Evolutionary conservation across 176 grass and related monocot species (phyloP), one percentile per base, ranked within the genome.

Genomic region (barley (Hordeum vulgare)): DNA sequence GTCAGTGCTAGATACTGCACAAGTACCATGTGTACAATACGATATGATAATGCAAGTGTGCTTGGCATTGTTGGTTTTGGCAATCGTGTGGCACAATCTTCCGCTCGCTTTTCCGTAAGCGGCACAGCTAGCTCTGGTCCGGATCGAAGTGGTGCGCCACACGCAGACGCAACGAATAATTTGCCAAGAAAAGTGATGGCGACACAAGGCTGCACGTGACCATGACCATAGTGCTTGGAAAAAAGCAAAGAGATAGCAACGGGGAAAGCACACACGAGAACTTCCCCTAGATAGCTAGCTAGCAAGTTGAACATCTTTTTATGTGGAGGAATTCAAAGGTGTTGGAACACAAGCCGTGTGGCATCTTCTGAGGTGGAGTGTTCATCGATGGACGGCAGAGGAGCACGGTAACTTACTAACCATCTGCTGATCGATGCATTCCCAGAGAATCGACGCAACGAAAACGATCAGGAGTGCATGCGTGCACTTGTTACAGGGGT

Each of bases 161-260:
- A 59, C 67, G 28, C 27, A 90, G 64, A 86, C 58, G 84, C 37
- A 90, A 86, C 5, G 79, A 86, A 83, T 86, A 86, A 66, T 71
- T 81, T n/a, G 14, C 5, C 13, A 41, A 18, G 2, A 54, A 56
- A 79, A 74, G 80, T 24, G 56, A 83, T 13, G 8, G 75, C 10
- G 41, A 15, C 11, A 67, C 1, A 64, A 34, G 42, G 7, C 49
- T 60, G 72, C 45, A 74, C 76, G 14, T 31, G 71, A 74, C 44
- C 83, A 29, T 75, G 76, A 80, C 60, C 53, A 33, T 74, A 21
- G 44, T 74, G 71, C 44, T 21, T 12, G 0, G 40, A 12, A 63
- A 87, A 83, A 83, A 40, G 73, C 4, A 63, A 82, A 66, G 47
- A 6, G 47, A 7, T 51, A 18, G 71, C 28, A 53, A 68, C 28